phyloP scores from a whole-genome alignment of 306 rosid genomes.

The Psophocarpus tetragonolobus region DNA sequence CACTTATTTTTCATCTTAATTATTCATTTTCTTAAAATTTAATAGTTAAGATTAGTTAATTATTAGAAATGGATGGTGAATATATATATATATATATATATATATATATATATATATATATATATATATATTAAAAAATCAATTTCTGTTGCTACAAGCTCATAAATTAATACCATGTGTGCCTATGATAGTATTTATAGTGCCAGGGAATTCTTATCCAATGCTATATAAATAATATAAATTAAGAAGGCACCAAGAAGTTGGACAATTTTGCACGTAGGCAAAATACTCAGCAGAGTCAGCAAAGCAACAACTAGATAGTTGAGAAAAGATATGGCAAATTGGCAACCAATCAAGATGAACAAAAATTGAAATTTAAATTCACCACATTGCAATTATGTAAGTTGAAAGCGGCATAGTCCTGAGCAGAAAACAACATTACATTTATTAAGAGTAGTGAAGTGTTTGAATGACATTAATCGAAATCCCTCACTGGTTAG shows the following conservation, averaged over 20 bases:
- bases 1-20: too few relatives aligned
- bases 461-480: neutral
- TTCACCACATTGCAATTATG: slow-evolving; percentile 27
- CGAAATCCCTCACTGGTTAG: slow-evolving; percentile 53
- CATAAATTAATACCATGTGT: too few relatives aligned
- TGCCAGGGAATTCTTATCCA: neutral
- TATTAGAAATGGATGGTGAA: too few relatives aligned
- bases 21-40: too few relatives aligned
- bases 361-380: slow-evolving; percentile 9
- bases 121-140: too few relatives aligned
- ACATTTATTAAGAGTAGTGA: slow-evolving; percentile 25
- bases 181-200: too few relatives aligned
- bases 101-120: too few relatives aligned
- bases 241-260: slow-evolving; percentile 1
- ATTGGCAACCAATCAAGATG: neutral
- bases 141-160: neutral
- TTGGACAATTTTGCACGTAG: neutral
- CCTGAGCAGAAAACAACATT: slow-evolving; percentile 48
- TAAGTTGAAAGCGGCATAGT: slow-evolving; percentile 40
- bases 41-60: too few relatives aligned
- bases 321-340: slow-evolving; percentile 1
- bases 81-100: too few relatives aligned
- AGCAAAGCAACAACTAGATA: slow-evolving; percentile 26
- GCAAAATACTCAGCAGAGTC: neutral
- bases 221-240: neutral